These are phyloP conservation scores for Starmera stellimalicola DNA, from an alignment of 1,139 yeast species.

Conservation along the genomic window DNA sequence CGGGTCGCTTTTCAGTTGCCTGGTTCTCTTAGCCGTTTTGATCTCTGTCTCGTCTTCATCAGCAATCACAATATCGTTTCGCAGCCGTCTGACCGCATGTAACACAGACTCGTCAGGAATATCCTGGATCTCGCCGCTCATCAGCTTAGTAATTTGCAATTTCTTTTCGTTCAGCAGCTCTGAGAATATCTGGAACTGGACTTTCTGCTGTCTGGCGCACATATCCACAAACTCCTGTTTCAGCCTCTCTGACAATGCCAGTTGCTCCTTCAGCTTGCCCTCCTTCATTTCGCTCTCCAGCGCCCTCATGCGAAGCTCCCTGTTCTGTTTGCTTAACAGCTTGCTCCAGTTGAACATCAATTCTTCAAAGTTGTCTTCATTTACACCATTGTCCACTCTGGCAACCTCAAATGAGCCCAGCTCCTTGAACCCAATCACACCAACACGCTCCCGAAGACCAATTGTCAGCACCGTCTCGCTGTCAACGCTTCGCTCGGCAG, in stretches of 20 bases:
- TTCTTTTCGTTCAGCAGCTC: constrained; percentile 21
- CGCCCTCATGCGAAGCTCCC: not conserved
- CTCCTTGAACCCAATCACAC: not conserved
- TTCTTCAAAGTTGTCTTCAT: constrained; percentile 2
- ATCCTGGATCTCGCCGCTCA: constrained; percentile 10
- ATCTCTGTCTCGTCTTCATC: constrained; percentile 1
- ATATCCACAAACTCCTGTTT: constrained; percentile 14
- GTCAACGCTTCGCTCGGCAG: not conserved
- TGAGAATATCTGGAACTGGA: constrained; percentile 15
- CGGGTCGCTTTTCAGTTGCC: too few relatives aligned
- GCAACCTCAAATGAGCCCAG: constrained; percentile 1
- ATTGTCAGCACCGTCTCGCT: not conserved
- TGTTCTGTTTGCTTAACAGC: constrained; percentile 5
- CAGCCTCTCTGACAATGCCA: constrained; percentile 11
- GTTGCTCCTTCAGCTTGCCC: constrained; percentile 5
- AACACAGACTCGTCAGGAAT: constrained; percentile 15
- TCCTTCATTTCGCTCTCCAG: constrained; percentile 1
- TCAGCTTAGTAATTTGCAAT: constrained; percentile 11
- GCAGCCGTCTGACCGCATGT: constrained; percentile 7
- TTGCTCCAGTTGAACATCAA: constrained; percentile 15
- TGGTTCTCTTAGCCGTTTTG: not conserved
- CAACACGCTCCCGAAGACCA: constrained; percentile 1
- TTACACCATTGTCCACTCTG: not conserved
- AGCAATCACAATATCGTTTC: constrained; percentile 4
- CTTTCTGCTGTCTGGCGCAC: constrained; percentile 5